A percentile compares a stretch with the other conserved stretches of the same genome.
Conservation (phyloP, 306 rosid genomes). For the Cyclanthera cordifolia region DNA sequence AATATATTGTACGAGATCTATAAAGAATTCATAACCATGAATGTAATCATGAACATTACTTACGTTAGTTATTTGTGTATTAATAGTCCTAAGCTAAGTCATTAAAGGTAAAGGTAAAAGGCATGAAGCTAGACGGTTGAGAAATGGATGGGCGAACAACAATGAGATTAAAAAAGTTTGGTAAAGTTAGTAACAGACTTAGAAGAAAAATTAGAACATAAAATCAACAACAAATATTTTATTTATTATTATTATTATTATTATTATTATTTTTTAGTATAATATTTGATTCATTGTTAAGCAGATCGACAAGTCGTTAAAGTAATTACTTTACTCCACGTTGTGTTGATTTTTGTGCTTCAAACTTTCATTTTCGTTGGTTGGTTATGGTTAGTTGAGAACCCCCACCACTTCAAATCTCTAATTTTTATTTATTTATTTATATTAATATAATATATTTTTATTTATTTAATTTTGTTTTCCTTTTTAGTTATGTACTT, state of each 20-base stretch:
- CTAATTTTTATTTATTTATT: not conserved
- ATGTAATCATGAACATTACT: too few species aligned
- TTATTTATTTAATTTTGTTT: not conserved
- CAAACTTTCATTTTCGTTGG: conserved; percentile 32
- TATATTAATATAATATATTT: not conserved
- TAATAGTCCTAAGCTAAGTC: not conserved
- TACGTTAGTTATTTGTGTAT: too few species aligned
- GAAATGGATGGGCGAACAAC: conserved; percentile 56
- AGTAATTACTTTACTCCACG: not conserved
- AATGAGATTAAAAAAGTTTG: conserved; percentile 27
- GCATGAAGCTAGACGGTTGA: conserved; percentile 5
- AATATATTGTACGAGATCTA: too few species aligned
- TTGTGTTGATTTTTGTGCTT: conserved; percentile 3
- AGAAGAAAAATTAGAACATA: conserved; percentile 8
- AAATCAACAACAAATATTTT: too few species aligned
- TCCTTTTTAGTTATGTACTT: too few species aligned
- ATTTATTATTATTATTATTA: too few species aligned
- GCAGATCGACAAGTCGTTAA: not conserved
- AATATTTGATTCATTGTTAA: not conserved
- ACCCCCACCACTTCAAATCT: not conserved
- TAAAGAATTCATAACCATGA: too few species aligned
- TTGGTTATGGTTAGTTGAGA: conserved; percentile 36
- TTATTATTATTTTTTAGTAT: too few species aligned
- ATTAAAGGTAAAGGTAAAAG: conserved; percentile 23
- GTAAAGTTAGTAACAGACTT: conserved; percentile 61